Evolutionary conservation across 495 filamentous ascomycete genomes (phyloP), one percentile per base, ranked within the genome.

Genomic region (Trichoderma reesei): DNA sequence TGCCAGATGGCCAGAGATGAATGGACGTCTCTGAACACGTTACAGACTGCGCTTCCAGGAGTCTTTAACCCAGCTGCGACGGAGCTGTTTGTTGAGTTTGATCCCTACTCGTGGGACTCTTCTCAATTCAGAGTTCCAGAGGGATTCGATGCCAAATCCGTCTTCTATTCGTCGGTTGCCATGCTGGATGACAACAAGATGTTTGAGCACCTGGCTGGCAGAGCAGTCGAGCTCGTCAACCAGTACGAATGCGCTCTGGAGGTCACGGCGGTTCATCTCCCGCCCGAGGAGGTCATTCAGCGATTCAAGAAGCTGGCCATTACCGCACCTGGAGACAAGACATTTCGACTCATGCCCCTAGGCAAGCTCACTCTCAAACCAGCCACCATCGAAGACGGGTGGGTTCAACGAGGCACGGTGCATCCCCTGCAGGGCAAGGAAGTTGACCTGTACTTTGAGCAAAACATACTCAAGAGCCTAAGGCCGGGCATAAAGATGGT

Each of bases 401-500:
- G 20, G 37, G 63, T 60, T 69, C 11, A 65, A 63, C n/a, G 42
- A 33, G 26, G 66, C 64, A 37, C 16, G 34, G 36, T 33, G n/a
- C 46, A 65, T 72, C 56, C 56, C 65, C 39, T 44, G 46, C 33
- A 44, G 64, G 61, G 37, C 65, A 10, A 48, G 63, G 71, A 75
- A 62, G 80, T 84, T 39, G 87, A 92, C 66, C 83, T 88, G 69
- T 63, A 63, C 16, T 63, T 95, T 33, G 91, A 94, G 68, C 80
- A 85, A 34, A 70, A 81, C 0, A 74, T 88, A 5, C 77, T 97
- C 20, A 66, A 77, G 36, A 75, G 82, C 59, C 82, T 86, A 65
- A 85, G 84, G 67, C 77, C 83, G 1, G 90, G 92, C 1, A 86
- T 96, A 86, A 96, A 95, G 76, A 71, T 97, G 16, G 79, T 81